Percentiles rank a stretch among this genome's conserved stretches.
These are phyloP conservation scores for Neonothopanus nambi DNA, from an alignment of 1,284 basidiomycete genomes.

Conservation along the genomic window DNA sequence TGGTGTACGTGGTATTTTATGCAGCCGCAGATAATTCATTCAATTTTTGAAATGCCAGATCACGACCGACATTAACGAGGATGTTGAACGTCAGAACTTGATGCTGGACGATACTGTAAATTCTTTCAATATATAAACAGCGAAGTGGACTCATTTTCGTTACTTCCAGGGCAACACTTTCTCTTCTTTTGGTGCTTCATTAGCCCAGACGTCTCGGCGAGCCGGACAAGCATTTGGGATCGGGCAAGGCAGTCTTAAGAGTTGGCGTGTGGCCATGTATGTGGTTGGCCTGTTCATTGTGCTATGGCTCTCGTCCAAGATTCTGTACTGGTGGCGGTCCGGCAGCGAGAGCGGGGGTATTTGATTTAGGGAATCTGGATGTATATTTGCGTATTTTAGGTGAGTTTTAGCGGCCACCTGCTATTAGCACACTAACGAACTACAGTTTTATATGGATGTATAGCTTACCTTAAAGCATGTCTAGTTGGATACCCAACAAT, in stretches of 20 bases:
- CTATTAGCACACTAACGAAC: too few relatives aligned
- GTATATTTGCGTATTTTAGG: too few relatives aligned
- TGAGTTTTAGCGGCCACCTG: too few relatives aligned
- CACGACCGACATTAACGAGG: conserved; percentile 77
- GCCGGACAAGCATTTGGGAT: conserved; percentile 72
- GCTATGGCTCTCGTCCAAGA: conserved; percentile 42
- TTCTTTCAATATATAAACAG: conserved; percentile 11
- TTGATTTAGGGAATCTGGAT: too few relatives aligned
- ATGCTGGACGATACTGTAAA: conserved; percentile 74
- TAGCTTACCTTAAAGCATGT: too few relatives aligned
- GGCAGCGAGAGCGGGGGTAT: too few relatives aligned
- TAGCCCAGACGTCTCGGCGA: conserved; percentile 64
- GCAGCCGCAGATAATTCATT: conserved; percentile 4
- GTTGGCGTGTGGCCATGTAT: conserved; percentile 64
- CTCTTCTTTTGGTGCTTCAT: conserved; percentile 57
- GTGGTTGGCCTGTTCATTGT: conserved; percentile 47
- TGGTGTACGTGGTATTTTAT: conserved; percentile 50
- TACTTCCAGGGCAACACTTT: conserved; percentile 61
- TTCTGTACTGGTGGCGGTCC: conserved; percentile 42
- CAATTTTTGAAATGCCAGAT: conserved; percentile 43
- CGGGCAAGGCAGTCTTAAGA: conserved; percentile 61
- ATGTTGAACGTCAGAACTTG: conserved; percentile 79
- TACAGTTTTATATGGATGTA: too few relatives aligned
- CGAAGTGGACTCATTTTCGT: not conserved
- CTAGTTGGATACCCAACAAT: too few relatives aligned